These are phyloP conservation scores for Magnaporthales sp. DNA, from an alignment of 2,329 filamentous ascomycete genomes.

Conservation along the genomic window DNA sequence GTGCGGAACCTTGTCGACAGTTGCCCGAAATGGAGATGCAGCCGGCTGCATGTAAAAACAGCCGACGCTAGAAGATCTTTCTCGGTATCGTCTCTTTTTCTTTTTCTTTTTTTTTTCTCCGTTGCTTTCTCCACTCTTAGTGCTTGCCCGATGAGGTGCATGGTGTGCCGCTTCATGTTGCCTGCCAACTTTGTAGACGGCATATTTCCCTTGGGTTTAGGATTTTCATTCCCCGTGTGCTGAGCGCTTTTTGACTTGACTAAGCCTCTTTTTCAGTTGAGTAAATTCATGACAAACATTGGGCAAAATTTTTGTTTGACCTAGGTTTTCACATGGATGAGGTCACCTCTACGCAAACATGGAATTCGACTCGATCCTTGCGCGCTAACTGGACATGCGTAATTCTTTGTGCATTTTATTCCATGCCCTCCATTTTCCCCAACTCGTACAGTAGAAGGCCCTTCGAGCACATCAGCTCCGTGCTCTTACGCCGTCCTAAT, in stretches of 20 bases:
- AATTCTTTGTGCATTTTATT: neutral
- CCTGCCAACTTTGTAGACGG: too few species aligned
- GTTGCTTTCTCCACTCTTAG: neutral
- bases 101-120: neutral
- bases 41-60: neutral
- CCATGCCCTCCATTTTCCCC: neutral
- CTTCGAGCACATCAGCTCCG: neutral
- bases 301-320: neutral
- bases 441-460: neutral
- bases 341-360: neutral
- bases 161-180: neutral
- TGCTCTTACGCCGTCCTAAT: neutral
- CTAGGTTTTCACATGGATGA: neutral
- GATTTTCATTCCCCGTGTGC: neutral
- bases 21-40: neutral
- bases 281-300: neutral
- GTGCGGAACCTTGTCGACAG: neutral
- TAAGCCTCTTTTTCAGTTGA: neutral
- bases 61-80: too few species aligned
- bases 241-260: neutral
- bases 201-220: too few species aligned
- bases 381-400: neutral
- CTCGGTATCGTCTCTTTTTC: neutral
- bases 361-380: neutral
- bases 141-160: neutral